phyloP scores from a whole-genome alignment of 768 basidiomycete species.

The Mycena floridula region DNA sequence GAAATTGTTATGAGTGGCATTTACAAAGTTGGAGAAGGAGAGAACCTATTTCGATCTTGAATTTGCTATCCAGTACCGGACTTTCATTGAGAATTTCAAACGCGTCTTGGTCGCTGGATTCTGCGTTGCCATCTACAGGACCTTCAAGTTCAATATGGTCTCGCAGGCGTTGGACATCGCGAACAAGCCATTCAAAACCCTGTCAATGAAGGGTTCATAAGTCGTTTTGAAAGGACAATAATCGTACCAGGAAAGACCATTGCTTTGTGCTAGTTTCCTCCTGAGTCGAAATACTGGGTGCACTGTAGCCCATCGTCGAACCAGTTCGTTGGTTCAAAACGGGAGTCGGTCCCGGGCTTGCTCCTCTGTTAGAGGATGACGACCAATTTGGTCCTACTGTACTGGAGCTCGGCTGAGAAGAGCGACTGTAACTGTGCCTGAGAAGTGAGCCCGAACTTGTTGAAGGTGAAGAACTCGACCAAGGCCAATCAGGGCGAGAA shows the following conservation, averaged over 20 bases:
- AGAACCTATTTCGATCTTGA: conserved; percentile 64
- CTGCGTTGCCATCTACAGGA: conserved; percentile 21
- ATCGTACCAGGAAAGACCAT: conserved; percentile 57
- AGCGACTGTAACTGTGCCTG: conserved; percentile 12
- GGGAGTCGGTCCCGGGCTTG: conserved; percentile 16
- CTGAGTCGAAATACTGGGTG: conserved; percentile 13
- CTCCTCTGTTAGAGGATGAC: conserved; percentile 3
- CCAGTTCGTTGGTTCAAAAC: conserved; percentile 15
- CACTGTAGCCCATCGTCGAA: conserved; percentile 18
- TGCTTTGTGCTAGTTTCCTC: conserved; percentile 52
- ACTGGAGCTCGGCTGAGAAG: conserved; percentile 19
- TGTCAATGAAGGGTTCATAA: conserved; percentile 16
- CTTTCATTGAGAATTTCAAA: conserved; percentile 63
- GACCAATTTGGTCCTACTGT: conserved; percentile 5
- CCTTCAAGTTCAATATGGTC: conserved; percentile 49
- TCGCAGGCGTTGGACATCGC: conserved; percentile 48
- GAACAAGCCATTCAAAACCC: conserved; percentile 73
- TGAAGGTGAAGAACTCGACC: conserved; percentile 33
- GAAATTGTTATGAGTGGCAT: background rate
- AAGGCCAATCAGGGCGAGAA: conserved; percentile 57
- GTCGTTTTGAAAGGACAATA: background rate
- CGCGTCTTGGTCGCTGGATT: conserved; percentile 24
- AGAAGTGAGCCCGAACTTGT: conserved; percentile 22
- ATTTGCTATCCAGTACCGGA: conserved; percentile 61
- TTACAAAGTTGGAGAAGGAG: background rate